Percentiles rank a stretch among this genome's conserved stretches.
Evolutionary conservation across 805 yeast species (phyloP).

Genomic region (Ogataea allantospora): DNA sequence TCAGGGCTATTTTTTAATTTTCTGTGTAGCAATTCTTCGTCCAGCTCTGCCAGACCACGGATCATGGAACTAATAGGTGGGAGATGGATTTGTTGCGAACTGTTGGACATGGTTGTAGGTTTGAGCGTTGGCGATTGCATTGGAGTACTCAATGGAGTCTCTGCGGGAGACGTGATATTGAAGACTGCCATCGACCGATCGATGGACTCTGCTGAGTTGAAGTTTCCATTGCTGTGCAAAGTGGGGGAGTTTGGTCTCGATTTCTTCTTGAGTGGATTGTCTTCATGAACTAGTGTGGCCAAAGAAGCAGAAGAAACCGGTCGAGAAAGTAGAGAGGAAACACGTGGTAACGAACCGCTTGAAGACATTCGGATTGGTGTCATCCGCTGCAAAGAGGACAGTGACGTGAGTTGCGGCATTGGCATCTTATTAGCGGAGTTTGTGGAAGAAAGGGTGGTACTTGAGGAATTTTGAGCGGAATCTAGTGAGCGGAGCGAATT

Average conservation of each 20-base stretch:
- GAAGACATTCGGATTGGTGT: slow-evolving; percentile 46
- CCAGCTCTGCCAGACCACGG: slow-evolving; percentile 27
- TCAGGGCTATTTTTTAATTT: slow-evolving; percentile 28
- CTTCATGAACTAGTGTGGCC: slow-evolving; percentile 27
- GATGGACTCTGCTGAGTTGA: slow-evolving; percentile 37
- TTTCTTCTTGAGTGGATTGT: slow-evolving; percentile 31
- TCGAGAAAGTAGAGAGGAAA: slow-evolving; percentile 20
- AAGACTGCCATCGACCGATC: slow-evolving; percentile 30
- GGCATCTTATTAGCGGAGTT: slow-evolving; percentile 27
- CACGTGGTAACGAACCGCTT: slow-evolving; percentile 22
- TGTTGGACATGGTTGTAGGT: slow-evolving; percentile 19
- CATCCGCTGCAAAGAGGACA: slow-evolving; percentile 59
- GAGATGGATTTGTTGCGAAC: slow-evolving; percentile 19
- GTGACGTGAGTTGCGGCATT: slow-evolving; percentile 28
- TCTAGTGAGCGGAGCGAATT: slow-evolving; percentile 33
- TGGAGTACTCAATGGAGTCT: slow-evolving; percentile 36
- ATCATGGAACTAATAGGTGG: slow-evolving; percentile 37
- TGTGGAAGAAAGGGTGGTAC: slow-evolving; percentile 6
- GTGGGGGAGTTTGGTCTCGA: slow-evolving; percentile 36
- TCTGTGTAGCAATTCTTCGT: slow-evolving; percentile 26
- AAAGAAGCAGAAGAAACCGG: slow-evolving; percentile 23
- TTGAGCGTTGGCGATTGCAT: slow-evolving; percentile 37
- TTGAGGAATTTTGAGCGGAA: slow-evolving; percentile 30
- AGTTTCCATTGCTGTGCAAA: slow-evolving; percentile 29
- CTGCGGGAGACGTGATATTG: slow-evolving; percentile 35